A percentile compares a stretch with the other conserved stretches of the same genome.
These are phyloP conservation scores for Podaxis pistillaris DNA, from an alignment of 768 basidiomycete genomes.

Conservation along the genomic window DNA sequence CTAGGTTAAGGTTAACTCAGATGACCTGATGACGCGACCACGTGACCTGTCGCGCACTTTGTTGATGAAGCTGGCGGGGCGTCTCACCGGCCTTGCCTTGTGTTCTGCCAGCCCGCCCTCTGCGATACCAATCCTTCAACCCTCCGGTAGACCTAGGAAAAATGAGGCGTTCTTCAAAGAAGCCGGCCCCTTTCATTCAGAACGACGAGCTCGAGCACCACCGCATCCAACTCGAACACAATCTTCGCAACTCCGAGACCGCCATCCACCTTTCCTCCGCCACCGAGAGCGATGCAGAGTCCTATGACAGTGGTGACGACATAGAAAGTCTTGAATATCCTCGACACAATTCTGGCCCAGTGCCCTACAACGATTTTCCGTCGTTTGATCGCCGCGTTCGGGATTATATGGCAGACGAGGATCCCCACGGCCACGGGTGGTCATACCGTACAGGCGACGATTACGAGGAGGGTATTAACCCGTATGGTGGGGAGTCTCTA, in stretches of 20 bases:
- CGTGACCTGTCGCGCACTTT: conserved; percentile 28
- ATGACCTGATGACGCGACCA: conserved; percentile 20
- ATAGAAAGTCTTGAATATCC: conserved; percentile 68
- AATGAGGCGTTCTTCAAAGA: conserved; percentile 31
- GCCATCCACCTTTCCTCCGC: conserved; percentile 67
- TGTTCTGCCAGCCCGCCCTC: conserved; percentile 12
- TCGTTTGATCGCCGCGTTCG: conserved; percentile 60
- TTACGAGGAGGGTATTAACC: conserved; percentile 60
- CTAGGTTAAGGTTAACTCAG: conserved; percentile 6
- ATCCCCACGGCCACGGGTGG: conserved; percentile 53
- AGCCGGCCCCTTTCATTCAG: conserved; percentile 38
- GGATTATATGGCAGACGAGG: conserved; percentile 52
- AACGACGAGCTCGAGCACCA: conserved; percentile 75
- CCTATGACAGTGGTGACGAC: conserved; percentile 24
- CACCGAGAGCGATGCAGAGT: conserved; percentile 31
- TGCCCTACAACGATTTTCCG: conserved; percentile 52
- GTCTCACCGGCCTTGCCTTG: conserved; percentile 15
- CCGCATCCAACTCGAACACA: conserved; percentile 77
- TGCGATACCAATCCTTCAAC: conserved; percentile 25
- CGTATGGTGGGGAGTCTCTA: conserved; percentile 67
- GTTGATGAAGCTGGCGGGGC: conserved; percentile 18
- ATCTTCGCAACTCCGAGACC: conserved; percentile 70
- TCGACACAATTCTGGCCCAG: conserved; percentile 62
- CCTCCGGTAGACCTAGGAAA: conserved; percentile 11
- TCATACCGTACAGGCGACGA: conserved; percentile 56